Conservation (phyloP, 495 filamentous ascomycete genomes). For the Hyaloscypha hepaticicola region DNA sequence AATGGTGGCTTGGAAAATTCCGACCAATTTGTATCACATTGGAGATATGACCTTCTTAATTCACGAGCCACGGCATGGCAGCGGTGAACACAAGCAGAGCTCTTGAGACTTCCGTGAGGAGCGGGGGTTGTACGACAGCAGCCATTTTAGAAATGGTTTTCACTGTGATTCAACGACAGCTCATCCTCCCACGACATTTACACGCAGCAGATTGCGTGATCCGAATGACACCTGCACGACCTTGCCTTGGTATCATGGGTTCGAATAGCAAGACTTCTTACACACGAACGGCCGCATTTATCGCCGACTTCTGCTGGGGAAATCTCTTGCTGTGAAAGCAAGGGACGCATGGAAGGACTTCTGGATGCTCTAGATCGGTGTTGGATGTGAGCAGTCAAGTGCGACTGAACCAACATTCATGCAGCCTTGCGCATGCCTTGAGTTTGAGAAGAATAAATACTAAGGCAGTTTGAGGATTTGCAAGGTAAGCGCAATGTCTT, state of each 20-base stretch:
- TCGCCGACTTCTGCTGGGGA: not conserved
- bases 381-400: not conserved
- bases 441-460: not conserved
- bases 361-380: not conserved
- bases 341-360: not conserved
- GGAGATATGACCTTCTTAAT: not conserved
- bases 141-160: not conserved
- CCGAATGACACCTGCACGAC: not conserved
- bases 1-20: not conserved
- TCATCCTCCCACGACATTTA: not conserved
- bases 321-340: not conserved
- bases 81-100: not conserved
- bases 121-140: not conserved
- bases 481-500: not conserved
- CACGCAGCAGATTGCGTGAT: not conserved
- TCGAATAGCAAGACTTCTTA: not conserved
- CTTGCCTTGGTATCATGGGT: not conserved
- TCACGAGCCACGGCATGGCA: not conserved
- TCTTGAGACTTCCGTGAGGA: not conserved
- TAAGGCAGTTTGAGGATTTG: not conserved
- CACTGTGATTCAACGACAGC: not conserved
- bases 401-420: not conserved
- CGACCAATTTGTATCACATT: conserved; percentile 1
- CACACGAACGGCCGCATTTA: not conserved
- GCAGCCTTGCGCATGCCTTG: not conserved